Conservation (phyloP, 2,329 filamentous ascomycete genomes). For the Penicillium sclerotiorum region DNA sequence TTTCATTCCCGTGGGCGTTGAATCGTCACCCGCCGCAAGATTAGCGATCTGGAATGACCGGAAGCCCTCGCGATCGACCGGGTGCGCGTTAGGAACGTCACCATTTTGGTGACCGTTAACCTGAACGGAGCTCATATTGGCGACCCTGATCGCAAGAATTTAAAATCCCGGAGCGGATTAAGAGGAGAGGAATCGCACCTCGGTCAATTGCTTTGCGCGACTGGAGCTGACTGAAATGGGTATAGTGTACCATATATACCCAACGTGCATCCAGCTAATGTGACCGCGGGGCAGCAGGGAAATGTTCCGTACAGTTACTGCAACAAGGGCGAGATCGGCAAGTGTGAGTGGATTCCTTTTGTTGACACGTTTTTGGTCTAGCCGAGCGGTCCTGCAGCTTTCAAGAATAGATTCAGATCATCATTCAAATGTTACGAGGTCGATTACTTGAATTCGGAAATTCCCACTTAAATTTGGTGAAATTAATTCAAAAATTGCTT, state of each 20-base stretch:
- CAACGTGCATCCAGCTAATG: background rate
- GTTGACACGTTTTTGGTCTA: background rate
- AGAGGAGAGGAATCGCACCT: constrained; percentile 7
- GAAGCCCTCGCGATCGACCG: constrained; percentile 14
- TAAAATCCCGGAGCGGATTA: constrained; percentile 5
- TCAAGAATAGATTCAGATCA: too few relatives aligned
- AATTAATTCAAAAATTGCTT: background rate
- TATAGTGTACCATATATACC: constrained; percentile 18
- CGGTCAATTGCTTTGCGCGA: constrained; percentile 12
- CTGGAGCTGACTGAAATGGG: constrained; percentile 12
- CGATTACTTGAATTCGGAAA: background rate
- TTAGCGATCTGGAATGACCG: constrained; percentile 32
- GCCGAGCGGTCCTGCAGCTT: background rate
- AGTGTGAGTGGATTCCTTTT: background rate
- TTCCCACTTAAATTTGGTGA: background rate
- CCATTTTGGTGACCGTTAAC: constrained; percentile 11
- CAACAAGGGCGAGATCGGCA: constrained; percentile 6
- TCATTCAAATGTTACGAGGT: too few relatives aligned
- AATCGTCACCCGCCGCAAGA: constrained; percentile 28
- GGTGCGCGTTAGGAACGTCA: background rate
- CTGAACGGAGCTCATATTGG: constrained; percentile 22
- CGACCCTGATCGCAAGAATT: constrained; percentile 5
- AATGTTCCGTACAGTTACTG: constrained; percentile 7
- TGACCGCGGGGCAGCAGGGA: constrained; percentile 3
- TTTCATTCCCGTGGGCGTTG: constrained; percentile 38